Percentiles rank a stretch among this genome's conserved stretches.
Conservation (phyloP, 2,329 filamentous ascomycete genomes). For the Ophiostoma himal-ulmi region DNA sequence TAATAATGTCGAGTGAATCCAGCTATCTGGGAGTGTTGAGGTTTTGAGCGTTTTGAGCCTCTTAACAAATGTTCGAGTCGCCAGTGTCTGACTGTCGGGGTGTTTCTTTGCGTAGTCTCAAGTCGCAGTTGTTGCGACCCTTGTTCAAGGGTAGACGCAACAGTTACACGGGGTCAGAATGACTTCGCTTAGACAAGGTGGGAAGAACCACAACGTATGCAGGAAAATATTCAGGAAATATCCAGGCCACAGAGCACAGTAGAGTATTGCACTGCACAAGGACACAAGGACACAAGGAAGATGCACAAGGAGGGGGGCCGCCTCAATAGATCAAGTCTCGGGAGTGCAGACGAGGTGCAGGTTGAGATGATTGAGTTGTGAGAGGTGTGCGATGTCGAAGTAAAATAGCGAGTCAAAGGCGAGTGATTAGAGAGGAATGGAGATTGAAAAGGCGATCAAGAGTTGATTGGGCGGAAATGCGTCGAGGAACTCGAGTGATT, state of each 20-base stretch:
- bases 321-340: slow-evolving; percentile 20
- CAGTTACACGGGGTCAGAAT: slow-evolving; percentile 11
- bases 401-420: neutral
- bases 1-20: neutral
- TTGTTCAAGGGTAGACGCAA: slow-evolving; percentile 10
- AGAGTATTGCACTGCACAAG: neutral
- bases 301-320: slow-evolving; percentile 19
- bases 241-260: neutral
- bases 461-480: neutral
- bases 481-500: slow-evolving; percentile 4
- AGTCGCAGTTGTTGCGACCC: neutral
- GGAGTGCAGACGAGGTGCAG: slow-evolving; percentile 13
- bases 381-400: neutral
- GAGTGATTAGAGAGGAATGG: neutral
- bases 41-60: neutral
- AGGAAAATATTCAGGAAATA: neutral
- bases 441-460: neutral
- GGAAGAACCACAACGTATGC: slow-evolving; percentile 1
- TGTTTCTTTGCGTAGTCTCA: neutral
- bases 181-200: slow-evolving; percentile 16
- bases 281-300: neutral
- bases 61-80: slow-evolving; percentile 10
- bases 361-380: neutral
- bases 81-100: slow-evolving; percentile 12
- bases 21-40: neutral